Conservation (phyloP, 2,329 filamentous ascomycete genomes). For the Trichoderma atrobrunneum region DNA sequence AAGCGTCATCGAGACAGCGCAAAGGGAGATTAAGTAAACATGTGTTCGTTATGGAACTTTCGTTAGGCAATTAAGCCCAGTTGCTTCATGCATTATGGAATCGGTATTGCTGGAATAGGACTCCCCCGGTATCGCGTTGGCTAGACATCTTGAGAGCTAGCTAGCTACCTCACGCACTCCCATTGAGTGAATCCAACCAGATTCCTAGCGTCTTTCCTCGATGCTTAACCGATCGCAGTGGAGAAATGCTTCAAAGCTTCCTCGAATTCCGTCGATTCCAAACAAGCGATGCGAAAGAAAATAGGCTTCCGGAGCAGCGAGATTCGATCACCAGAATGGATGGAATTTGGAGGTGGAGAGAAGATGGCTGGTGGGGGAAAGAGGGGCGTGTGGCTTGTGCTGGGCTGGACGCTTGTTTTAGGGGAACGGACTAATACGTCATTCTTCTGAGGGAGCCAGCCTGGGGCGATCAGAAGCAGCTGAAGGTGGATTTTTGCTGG, state of each 20-base stretch:
- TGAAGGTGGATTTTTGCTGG: background rate
- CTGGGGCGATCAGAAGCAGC: background rate
- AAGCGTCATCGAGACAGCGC: too few relatives aligned
- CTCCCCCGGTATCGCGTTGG: background rate
- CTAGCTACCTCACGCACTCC: background rate
- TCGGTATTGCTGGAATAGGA: background rate
- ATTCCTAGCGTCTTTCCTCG: background rate
- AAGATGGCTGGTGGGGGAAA: background rate
- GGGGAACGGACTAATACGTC: background rate
- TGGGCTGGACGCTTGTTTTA: background rate
- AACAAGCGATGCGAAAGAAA: background rate
- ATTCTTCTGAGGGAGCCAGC: slow-evolving; percentile 5
- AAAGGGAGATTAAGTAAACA: background rate
- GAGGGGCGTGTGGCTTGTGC: slow-evolving; percentile 8
- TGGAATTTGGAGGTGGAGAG: slow-evolving; percentile 8
- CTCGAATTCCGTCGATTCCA: background rate
- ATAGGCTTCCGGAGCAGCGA: background rate
- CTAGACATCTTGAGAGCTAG: background rate
- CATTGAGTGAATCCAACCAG: background rate
- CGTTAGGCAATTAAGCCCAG: background rate
- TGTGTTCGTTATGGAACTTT: background rate
- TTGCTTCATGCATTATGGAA: background rate
- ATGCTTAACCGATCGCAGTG: background rate
- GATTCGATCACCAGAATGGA: background rate
- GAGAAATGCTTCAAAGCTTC: background rate